Conservation (phyloP, 2,329 filamentous ascomycete species). For the Talaromyces verruculosus region DNA sequence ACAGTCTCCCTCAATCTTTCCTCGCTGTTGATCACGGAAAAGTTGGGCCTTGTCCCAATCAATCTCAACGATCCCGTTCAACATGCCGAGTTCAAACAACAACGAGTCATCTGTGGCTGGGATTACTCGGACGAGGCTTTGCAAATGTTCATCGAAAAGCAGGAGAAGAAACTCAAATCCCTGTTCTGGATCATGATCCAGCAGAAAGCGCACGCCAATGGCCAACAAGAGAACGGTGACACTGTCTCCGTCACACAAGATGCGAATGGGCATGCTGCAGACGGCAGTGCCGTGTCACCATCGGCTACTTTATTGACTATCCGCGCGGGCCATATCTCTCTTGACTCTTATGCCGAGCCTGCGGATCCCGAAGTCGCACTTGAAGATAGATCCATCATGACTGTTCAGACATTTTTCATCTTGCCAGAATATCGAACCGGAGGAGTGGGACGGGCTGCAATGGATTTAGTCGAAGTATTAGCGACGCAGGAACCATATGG, state of each 20-base stretch:
- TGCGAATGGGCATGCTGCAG: neutral
- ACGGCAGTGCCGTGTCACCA: neutral
- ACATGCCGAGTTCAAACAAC: slow-evolving; percentile 25
- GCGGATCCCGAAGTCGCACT: slow-evolving; percentile 23
- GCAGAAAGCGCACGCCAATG: neutral
- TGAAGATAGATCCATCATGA: slow-evolving; percentile 22
- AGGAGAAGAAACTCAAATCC: slow-evolving; percentile 23
- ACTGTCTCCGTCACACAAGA: neutral
- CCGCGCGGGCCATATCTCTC: slow-evolving; percentile 32
- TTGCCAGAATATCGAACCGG: slow-evolving; percentile 25
- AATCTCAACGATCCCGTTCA: slow-evolving; percentile 21
- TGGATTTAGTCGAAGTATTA: slow-evolving; percentile 25
- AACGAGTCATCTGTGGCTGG: slow-evolving; percentile 29
- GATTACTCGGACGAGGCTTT: slow-evolving; percentile 20
- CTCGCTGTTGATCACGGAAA: neutral
- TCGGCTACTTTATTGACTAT: slow-evolving; percentile 4
- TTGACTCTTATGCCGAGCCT: slow-evolving; percentile 27
- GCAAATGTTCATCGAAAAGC: slow-evolving; percentile 22
- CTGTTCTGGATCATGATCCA: slow-evolving; percentile 28
- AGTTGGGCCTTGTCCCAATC: slow-evolving; percentile 13
- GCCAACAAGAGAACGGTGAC: neutral
- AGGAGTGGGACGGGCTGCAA: slow-evolving; percentile 25
- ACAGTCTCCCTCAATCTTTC: neutral
- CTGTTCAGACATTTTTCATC: slow-evolving; percentile 28
- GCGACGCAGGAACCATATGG: slow-evolving; percentile 24